These are phyloP conservation scores for Ceratobasidium sp. DNA, from an alignment of 1,284 basidiomycete genomes.

Conservation along the genomic window DNA sequence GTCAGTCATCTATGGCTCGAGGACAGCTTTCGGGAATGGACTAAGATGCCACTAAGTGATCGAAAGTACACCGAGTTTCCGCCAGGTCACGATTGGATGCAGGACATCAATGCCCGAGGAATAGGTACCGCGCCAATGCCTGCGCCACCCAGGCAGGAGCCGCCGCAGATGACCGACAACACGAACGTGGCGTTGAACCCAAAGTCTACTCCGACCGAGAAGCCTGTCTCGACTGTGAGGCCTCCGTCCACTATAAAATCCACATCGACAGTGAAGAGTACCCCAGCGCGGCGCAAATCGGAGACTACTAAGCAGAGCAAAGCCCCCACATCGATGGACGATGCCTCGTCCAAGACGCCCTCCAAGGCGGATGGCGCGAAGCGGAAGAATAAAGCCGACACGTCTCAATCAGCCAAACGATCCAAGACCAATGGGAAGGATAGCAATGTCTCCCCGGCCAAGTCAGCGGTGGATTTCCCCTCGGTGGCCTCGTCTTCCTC, in stretches of 20 bases:
- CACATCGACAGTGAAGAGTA: not conserved
- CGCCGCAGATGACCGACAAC: not conserved
- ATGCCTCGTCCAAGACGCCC: slow-evolving; percentile 26
- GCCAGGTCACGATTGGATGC: slow-evolving; percentile 68
- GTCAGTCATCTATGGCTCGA: slow-evolving; percentile 92
- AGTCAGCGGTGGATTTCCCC: not conserved
- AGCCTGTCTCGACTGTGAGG: too few relatives aligned
- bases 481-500: slow-evolving; percentile 6
- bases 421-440: not conserved
- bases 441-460: not conserved
- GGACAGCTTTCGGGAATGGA: slow-evolving; percentile 83
- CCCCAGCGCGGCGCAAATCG: not conserved
- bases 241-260: not conserved
- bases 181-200: not conserved
- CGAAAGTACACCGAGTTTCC: slow-evolving; percentile 72
- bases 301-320: not conserved
- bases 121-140: slow-evolving; percentile 11
- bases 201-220: not conserved
- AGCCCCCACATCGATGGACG: not conserved
- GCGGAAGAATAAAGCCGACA: slow-evolving; percentile 46
- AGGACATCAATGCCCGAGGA: slow-evolving; percentile 38
- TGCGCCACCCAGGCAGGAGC: slow-evolving; percentile 2
- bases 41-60: slow-evolving; percentile 43
- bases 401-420: slow-evolving; percentile 19
- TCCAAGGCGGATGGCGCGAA: slow-evolving; percentile 49